Conservation (phyloP, 2,329 filamentous ascomycete species). For the Beauveria brongniartii region DNA sequence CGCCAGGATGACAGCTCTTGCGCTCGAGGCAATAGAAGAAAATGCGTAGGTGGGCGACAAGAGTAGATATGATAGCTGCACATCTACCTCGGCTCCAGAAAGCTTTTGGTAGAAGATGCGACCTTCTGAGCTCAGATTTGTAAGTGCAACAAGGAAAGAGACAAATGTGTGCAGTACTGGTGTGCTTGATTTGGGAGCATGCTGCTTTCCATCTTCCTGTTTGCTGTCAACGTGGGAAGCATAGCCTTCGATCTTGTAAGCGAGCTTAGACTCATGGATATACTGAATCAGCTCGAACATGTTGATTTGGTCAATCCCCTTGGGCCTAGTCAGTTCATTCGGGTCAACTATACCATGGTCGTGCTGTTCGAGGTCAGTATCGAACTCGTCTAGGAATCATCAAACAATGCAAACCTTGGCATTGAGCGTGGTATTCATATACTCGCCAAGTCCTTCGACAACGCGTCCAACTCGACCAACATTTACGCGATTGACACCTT, state of each 20-base stretch:
- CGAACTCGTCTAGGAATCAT: background rate
- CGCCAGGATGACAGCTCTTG: slow-evolving; percentile 80
- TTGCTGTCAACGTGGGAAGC: slow-evolving; percentile 52
- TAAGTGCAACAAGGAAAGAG: slow-evolving; percentile 68
- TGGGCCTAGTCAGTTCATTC: slow-evolving; percentile 66
- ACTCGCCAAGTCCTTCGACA: slow-evolving; percentile 67
- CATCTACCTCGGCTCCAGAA: slow-evolving; percentile 29
- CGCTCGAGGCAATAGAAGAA: slow-evolving; percentile 74
- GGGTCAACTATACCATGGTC: slow-evolving; percentile 62
- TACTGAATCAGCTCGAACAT: slow-evolving; percentile 82
- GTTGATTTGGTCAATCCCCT: slow-evolving; percentile 92
- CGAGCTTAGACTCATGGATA: slow-evolving; percentile 83
- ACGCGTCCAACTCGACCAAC: slow-evolving; percentile 80
- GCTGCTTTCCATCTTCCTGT: slow-evolving; percentile 25
- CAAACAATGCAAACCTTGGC: slow-evolving; percentile 32
- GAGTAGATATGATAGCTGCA: slow-evolving; percentile 74
- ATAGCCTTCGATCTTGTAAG: slow-evolving; percentile 91
- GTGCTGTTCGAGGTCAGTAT: slow-evolving; percentile 17
- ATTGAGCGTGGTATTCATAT: slow-evolving; percentile 49
- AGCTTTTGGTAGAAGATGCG: slow-evolving; percentile 55
- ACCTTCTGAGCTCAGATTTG: slow-evolving; percentile 71
- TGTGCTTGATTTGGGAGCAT: slow-evolving; percentile 22
- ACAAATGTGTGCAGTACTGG: slow-evolving; percentile 48
- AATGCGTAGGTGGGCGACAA: slow-evolving; percentile 90
- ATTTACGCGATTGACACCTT: slow-evolving; percentile 86